Base-by-base conservation (phyloP, 2,329 filamentous ascomycete genomes). In the Aspergillus hiratsukae region DNA sequence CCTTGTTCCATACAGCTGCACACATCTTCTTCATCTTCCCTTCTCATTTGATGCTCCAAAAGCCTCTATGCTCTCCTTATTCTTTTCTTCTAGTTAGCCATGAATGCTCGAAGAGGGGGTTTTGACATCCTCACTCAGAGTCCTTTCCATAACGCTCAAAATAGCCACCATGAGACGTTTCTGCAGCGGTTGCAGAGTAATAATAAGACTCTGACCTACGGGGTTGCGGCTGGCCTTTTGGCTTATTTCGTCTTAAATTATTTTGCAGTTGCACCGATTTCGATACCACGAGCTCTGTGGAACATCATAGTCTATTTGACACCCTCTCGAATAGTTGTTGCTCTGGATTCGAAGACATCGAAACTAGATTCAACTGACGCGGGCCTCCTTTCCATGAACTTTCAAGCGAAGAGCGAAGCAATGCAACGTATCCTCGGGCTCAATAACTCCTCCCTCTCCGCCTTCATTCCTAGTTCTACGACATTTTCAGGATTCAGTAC, bases 391-490 rank as follows among this genome's bases (percentile, higher is more conserved):
- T 63, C 60, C 49, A 65, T 67, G 66, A 69, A 61, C n/a, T 68
- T 72, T 28, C 63, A 71, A 48, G 80, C 81, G 27, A 91, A 91
- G 72, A 86, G 83, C 68, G 81, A 86, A 62, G 80, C 81, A 9
- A 80, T 91, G 75, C 79, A 81, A 63, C 81, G 83, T 58, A 79
- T 90, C 31, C 70, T 90, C 35, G 82, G 86, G 1, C 67, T 88
- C 58, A 82, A 85, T 63, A 79, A 76, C 49, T 81, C 80, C 6
- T 82, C 85, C 14, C 81, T 85, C 41, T 79, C 83, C 63, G 84
- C 80, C 3, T 80, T 85, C 35, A 81, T 82, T 55, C 81, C 81
- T 54, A 80, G 82, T 21, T 70, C 86, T 2, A 78, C 77, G 41
- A 81, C 79, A 11, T 69, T 87, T 49, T 82, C 82, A 1, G 78